Percentiles rank a stretch among this genome's conserved stretches.
Conservation (phyloP, 2,329 filamentous ascomycete species). For the Thelonectria olida region DNA sequence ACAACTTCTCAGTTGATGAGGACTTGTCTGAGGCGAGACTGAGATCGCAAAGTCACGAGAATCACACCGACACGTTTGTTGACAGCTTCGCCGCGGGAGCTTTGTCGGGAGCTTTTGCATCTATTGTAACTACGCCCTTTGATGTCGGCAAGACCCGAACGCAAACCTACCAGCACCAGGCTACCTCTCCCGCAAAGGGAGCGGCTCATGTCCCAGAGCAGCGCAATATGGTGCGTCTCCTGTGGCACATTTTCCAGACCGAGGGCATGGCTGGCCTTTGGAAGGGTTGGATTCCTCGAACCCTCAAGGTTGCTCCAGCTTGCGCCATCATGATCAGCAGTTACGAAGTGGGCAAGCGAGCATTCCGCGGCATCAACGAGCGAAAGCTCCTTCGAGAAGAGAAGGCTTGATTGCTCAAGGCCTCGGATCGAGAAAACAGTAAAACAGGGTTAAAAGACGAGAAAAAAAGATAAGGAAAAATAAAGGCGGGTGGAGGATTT, state of each 20-base stretch:
- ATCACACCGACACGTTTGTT: constrained; percentile 79
- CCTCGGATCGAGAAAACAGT: too few species aligned
- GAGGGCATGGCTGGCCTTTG: constrained; percentile 86
- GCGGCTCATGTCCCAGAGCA: constrained; percentile 71
- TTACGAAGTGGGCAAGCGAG: constrained; percentile 94
- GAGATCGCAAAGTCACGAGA: constrained; percentile 71
- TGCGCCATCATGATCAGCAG: constrained; percentile 99
- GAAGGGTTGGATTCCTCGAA: constrained; percentile 90
- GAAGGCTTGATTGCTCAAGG: neutral
- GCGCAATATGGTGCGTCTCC: constrained; percentile 79
- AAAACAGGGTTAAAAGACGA: neutral
- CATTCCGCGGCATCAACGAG: constrained; percentile 80
- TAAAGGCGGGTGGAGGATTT: constrained; percentile 17
- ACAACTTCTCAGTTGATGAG: constrained; percentile 46
- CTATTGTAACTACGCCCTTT: constrained; percentile 91
- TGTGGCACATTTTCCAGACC: constrained; percentile 90
- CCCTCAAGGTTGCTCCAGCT: constrained; percentile 92
- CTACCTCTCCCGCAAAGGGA: constrained; percentile 43
- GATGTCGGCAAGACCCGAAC: constrained; percentile 97
- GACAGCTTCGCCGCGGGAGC: constrained; percentile 93
- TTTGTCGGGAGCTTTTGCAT: constrained; percentile 82
- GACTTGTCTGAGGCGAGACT: constrained; percentile 54
- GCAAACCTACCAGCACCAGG: constrained; percentile 77
- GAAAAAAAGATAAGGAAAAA: constrained; percentile 4
- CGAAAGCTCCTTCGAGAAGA: constrained; percentile 35